Conservation (phyloP, 2,329 filamentous ascomycete species). For the Graphiopsis chlorocephala region DNA sequence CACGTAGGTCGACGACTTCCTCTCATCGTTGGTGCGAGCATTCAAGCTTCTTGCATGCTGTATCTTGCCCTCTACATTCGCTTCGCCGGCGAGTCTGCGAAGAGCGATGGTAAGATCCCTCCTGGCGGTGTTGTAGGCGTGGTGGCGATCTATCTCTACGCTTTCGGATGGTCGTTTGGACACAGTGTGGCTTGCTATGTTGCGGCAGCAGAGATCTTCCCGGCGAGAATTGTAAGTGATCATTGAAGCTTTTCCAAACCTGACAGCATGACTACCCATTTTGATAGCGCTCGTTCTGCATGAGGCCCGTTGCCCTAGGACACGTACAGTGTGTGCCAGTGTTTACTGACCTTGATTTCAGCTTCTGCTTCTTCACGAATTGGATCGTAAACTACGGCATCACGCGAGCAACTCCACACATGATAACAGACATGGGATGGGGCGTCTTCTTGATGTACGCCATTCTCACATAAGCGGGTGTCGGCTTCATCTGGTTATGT, state of each 20-base stretch:
- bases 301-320: not conserved
- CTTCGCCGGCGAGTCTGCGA: constrained; percentile 10
- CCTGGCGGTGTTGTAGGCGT: constrained; percentile 22
- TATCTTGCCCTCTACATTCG: constrained; percentile 23
- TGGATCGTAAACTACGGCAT: constrained; percentile 25
- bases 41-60: constrained; percentile 22
- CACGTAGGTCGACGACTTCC: constrained; percentile 21
- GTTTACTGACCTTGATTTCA: constrained; percentile 13
- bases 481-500: constrained; percentile 23
- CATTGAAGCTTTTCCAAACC: not conserved
- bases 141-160: constrained; percentile 22
- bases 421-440: constrained; percentile 22
- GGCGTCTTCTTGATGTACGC: constrained; percentile 22
- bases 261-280: not conserved
- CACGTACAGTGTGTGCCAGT: not conserved
- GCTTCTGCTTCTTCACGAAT: constrained; percentile 24
- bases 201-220: constrained; percentile 23
- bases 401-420: constrained; percentile 20
- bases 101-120: constrained; percentile 14
- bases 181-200: constrained; percentile 23
- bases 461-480: constrained; percentile 20
- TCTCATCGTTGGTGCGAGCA: constrained; percentile 19
- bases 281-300: constrained; percentile 20
- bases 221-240: constrained; percentile 17
- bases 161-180: constrained; percentile 23